phyloP scores from a whole-genome alignment of 805 yeast genomes.

The Clavispora phyllophila region DNA sequence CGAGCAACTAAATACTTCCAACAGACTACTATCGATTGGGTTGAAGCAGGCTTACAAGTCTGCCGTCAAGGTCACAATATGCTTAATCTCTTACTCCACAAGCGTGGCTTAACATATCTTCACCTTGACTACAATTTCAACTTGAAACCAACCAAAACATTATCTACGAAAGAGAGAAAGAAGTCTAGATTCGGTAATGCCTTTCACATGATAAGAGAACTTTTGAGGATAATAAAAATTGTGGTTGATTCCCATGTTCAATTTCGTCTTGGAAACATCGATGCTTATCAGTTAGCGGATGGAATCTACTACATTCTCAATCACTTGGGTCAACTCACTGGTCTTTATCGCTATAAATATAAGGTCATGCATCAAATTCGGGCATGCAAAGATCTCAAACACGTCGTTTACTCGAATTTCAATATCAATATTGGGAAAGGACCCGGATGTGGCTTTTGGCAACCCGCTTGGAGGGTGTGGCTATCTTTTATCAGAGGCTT shows the following conservation, averaged over 20 bases:
- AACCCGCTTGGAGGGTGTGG: constrained; percentile 99
- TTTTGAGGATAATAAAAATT: constrained; percentile 75
- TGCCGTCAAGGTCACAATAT: constrained; percentile 92
- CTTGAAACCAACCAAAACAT: constrained; percentile 90
- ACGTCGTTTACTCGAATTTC: constrained; percentile 80
- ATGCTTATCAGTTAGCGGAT: constrained; percentile 92
- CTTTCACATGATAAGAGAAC: constrained; percentile 88
- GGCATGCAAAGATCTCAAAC: constrained; percentile 92
- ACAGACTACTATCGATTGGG: constrained; percentile 93
- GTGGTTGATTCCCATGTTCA: constrained; percentile 93
- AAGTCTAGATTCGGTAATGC: constrained; percentile 95
- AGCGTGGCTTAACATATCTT: constrained; percentile 83
- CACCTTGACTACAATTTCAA: constrained; percentile 96
- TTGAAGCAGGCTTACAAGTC: constrained; percentile 93
- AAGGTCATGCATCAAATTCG: constrained; percentile 98
- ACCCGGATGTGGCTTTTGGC: constrained; percentile 99
- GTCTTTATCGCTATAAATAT: constrained; percentile 93
- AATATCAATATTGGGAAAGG: constrained; percentile 90
- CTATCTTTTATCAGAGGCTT: constrained; percentile 85
- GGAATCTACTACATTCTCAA: constrained; percentile 86
- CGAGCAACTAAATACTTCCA: constrained; percentile 84
- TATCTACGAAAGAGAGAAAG: constrained; percentile 94
- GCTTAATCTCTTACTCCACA: constrained; percentile 83
- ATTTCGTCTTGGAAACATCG: constrained; percentile 82
- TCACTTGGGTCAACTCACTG: constrained; percentile 93